phyloP scores from a whole-genome alignment of 2,329 filamentous ascomycete species.

The Verticillium tricorpus region DNA sequence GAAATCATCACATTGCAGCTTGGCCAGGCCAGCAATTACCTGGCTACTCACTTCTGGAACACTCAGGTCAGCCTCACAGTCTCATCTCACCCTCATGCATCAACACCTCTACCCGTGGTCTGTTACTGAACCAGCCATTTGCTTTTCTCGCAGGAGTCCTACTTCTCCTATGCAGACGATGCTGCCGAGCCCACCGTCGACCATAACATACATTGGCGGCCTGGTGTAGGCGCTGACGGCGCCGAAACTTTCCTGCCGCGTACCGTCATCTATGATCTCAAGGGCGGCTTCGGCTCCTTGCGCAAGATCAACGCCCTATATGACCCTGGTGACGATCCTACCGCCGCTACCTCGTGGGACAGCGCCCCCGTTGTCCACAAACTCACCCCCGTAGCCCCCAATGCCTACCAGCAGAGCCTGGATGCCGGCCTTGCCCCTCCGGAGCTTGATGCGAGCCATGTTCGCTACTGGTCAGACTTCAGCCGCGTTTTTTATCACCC shows the following conservation, averaged over 20 bases:
- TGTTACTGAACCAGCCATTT: slow-evolving; percentile 12
- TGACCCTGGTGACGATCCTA: slow-evolving; percentile 39
- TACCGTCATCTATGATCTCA: slow-evolving; percentile 90
- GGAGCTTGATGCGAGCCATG: slow-evolving; percentile 60
- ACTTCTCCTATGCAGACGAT: slow-evolving; percentile 80
- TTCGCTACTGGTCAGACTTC: slow-evolving; percentile 98
- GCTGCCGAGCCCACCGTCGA: slow-evolving; percentile 57
- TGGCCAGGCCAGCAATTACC: slow-evolving; percentile 86
- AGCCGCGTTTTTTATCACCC: slow-evolving; percentile 92
- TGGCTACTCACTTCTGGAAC: slow-evolving; percentile 98
- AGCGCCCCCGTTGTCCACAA: slow-evolving; percentile 65
- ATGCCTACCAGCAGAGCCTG: slow-evolving; percentile 73
- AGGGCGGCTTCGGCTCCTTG: slow-evolving; percentile 86
- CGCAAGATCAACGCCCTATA: slow-evolving; percentile 87
- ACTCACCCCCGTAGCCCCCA: slow-evolving; percentile 62
- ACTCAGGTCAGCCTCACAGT: slow-evolving; percentile 55
- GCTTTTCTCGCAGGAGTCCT: slow-evolving; percentile 67
- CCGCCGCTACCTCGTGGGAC: slow-evolving; percentile 38
- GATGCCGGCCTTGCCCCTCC: slow-evolving; percentile 65
- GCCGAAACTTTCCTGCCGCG: slow-evolving; percentile 89
- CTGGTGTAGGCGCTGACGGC: slow-evolving; percentile 77
- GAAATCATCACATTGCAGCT: slow-evolving; percentile 94
- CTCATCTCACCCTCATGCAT: neutral
- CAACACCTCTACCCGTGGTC: neutral
- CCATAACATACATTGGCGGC: slow-evolving; percentile 84